Evolutionary conservation across 2,329 filamentous ascomycete species (phyloP).

Genomic region (Monilinia polystroma): DNA sequence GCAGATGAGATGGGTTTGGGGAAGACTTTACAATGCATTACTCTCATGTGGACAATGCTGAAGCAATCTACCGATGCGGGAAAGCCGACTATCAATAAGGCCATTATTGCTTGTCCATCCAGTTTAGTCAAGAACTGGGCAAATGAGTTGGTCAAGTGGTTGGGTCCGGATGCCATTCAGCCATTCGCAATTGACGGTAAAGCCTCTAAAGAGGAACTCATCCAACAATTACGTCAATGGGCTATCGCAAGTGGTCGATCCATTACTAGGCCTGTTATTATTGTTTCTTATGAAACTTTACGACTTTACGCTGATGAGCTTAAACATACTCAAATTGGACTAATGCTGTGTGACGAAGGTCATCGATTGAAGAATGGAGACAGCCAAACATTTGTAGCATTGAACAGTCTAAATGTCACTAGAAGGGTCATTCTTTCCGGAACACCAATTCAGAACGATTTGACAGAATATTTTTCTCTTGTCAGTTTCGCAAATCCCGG

Average conservation of each 20-base stretch:
- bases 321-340: conserved; percentile 82
- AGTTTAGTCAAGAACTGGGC: conserved; percentile 98
- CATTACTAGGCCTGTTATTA: conserved; percentile 69
- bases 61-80: conserved; percentile 97
- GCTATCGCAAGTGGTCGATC: conserved; percentile 86
- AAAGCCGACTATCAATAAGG: conserved; percentile 90
- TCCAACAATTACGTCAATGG: conserved; percentile 89
- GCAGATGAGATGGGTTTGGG: conserved; percentile 98
- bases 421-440: conserved; percentile 92
- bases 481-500: conserved; percentile 96
- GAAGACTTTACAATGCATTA: conserved; percentile 96
- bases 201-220: conserved; percentile 90
- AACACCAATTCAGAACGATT: conserved; percentile 95
- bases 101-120: conserved; percentile 93
- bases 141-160: conserved; percentile 95
- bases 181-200: conserved; percentile 98
- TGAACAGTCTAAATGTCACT: conserved; percentile 87
- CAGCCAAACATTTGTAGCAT: conserved; percentile 87
- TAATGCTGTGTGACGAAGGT: conserved; percentile 94
- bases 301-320: conserved; percentile 88
- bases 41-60: conserved; percentile 91
- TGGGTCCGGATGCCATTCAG: conserved; percentile 84
- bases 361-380: conserved; percentile 97
- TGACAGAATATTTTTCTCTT: conserved; percentile 96
- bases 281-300: conserved; percentile 96